These are phyloP conservation scores for Curvularia sp. DNA, from an alignment of 2,329 filamentous ascomycete genomes.

Conservation along the genomic window DNA sequence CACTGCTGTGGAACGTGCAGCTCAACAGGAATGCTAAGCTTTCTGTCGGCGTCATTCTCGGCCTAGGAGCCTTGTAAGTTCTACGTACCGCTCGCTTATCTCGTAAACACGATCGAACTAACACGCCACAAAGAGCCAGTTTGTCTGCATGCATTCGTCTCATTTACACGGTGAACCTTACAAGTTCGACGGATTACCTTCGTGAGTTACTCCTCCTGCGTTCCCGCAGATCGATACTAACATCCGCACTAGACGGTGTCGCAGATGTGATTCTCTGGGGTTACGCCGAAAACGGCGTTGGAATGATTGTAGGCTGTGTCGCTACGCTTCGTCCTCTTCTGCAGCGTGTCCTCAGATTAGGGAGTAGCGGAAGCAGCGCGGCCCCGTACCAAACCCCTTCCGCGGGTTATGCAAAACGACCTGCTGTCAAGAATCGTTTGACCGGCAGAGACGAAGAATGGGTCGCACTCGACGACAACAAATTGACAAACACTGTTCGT, in stretches of 20 bases:
- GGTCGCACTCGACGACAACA: conserved; percentile 12
- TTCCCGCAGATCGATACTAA: not conserved
- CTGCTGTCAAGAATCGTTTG: conserved; percentile 13
- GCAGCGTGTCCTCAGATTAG: conserved; percentile 16
- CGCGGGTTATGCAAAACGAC: conserved; percentile 12
- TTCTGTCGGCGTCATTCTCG: conserved; percentile 19
- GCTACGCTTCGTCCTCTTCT: conserved; percentile 17
- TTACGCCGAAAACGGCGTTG: conserved; percentile 16
- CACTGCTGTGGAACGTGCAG: conserved; percentile 17
- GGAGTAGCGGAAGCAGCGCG: conserved; percentile 10
- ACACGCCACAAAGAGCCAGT: conserved; percentile 11
- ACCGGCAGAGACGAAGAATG: conserved; percentile 16
- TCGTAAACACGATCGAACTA: conserved; percentile 8
- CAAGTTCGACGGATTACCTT: conserved; percentile 12
- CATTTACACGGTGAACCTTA: conserved; percentile 15
- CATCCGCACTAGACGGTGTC: conserved; percentile 4
- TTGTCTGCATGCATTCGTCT: conserved; percentile 17
- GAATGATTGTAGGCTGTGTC: conserved; percentile 17
- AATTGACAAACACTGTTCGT: conserved; percentile 12
- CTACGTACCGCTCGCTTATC: conserved; percentile 4
- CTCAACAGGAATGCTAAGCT: conserved; percentile 18
- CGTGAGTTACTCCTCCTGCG: not conserved
- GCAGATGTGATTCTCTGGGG: conserved; percentile 16
- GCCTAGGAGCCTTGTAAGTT: conserved; percentile 18
- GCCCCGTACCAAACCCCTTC: conserved; percentile 8